A percentile compares a stretch with the other conserved stretches of the same genome.
Conservation (phyloP, 2,329 filamentous ascomycete genomes). For the Fusarium sp. region DNA sequence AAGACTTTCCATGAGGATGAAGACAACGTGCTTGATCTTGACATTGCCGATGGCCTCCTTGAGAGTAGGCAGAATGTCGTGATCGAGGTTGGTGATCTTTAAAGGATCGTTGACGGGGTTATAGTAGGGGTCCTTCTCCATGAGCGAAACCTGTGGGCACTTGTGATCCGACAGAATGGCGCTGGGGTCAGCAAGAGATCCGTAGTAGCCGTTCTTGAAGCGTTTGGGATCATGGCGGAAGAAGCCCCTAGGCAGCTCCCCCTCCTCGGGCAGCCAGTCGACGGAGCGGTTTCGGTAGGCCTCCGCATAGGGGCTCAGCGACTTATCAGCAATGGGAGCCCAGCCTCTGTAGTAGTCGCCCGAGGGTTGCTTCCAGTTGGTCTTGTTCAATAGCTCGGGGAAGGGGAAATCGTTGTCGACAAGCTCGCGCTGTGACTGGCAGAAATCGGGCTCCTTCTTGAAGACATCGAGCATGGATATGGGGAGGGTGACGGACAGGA, state of each 20-base stretch:
- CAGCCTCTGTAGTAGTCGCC: slow-evolving; percentile 49
- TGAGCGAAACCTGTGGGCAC: slow-evolving; percentile 25
- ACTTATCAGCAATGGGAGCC: slow-evolving; percentile 40
- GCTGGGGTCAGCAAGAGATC: slow-evolving; percentile 17
- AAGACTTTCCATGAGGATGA: slow-evolving; percentile 56
- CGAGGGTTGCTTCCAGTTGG: slow-evolving; percentile 40
- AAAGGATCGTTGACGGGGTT: slow-evolving; percentile 52
- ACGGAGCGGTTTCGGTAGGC: slow-evolving; percentile 41
- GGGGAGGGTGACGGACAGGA: slow-evolving; percentile 47
- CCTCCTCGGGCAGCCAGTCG: slow-evolving; percentile 44
- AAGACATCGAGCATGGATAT: slow-evolving; percentile 46
- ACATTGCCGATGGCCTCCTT: slow-evolving; percentile 43
- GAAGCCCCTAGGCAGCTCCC: slow-evolving; percentile 43
- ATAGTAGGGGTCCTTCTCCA: slow-evolving; percentile 48
- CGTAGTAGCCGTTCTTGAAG: slow-evolving; percentile 36
- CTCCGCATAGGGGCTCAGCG: slow-evolving; percentile 34
- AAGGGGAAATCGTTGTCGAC: slow-evolving; percentile 44
- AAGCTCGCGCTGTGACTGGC: slow-evolving; percentile 38
- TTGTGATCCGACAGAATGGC: slow-evolving; percentile 11
- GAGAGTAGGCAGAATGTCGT: slow-evolving; percentile 45
- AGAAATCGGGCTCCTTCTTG: slow-evolving; percentile 40
- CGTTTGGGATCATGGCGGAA: slow-evolving; percentile 43
- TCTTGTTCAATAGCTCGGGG: slow-evolving; percentile 42
- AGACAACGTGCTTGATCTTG: slow-evolving; percentile 56
- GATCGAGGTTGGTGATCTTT: slow-evolving; percentile 53